These are phyloP conservation scores for Solanum dulcamara DNA, from an alignment of 257 asterid genomes.

Conservation along the genomic window DNA sequence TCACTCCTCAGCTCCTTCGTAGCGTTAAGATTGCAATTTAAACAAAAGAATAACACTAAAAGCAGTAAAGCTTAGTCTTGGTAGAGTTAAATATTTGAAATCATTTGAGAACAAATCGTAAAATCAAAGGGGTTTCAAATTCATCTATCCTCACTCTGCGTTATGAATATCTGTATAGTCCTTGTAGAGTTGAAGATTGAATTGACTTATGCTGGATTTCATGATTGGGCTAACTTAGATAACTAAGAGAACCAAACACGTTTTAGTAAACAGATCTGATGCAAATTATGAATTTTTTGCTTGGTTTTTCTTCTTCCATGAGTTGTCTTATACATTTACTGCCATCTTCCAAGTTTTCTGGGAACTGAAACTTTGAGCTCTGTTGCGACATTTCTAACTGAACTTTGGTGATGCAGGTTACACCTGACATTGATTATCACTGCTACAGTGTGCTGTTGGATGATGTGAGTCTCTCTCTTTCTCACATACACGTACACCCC, in stretches of 20 bases:
- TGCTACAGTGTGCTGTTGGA: conserved; percentile 97
- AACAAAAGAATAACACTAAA: background rate
- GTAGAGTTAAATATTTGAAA: background rate
- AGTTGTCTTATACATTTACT: background rate
- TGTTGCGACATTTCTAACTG: background rate
- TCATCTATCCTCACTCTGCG: background rate
- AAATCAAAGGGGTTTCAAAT: background rate
- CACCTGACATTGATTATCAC: conserved; percentile 85
- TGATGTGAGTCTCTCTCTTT: conserved; percentile 62
- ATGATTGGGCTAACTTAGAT: background rate
- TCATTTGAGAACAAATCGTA: background rate
- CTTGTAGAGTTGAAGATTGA: background rate
- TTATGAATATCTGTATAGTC: background rate
- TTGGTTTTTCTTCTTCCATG: background rate
- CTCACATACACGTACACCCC: background rate
- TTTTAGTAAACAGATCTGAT: background rate
- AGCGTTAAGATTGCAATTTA: background rate
- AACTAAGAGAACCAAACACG: background rate
- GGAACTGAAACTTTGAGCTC: background rate
- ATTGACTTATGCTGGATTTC: background rate
- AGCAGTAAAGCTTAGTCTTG: background rate
- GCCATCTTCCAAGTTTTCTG: background rate
- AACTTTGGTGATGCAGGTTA: conserved; percentile 43
- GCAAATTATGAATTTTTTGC: background rate
- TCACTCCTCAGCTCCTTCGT: background rate